A percentile compares a stretch with the other conserved stretches of the same genome.
Conservation (phyloP, 2,329 filamentous ascomycete species). For the Didymella glomerata region DNA sequence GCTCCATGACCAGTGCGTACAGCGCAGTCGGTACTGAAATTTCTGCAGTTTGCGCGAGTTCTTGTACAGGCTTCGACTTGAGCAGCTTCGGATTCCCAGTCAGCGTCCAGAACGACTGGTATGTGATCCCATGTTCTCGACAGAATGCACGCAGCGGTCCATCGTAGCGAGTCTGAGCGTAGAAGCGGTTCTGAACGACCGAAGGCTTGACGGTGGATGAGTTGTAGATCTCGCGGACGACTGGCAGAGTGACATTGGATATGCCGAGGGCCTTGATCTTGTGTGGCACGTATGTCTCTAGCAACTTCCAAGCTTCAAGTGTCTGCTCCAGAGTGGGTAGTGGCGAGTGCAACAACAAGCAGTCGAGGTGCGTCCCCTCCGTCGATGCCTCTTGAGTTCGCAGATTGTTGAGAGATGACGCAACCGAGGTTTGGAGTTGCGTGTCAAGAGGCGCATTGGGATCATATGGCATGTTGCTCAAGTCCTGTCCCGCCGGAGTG, state of each 20-base stretch:
- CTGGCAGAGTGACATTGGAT: conserved; percentile 72
- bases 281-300: conserved; percentile 72
- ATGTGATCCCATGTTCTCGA: conserved; percentile 60
- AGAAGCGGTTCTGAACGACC: conserved; percentile 81
- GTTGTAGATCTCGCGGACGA: conserved; percentile 63
- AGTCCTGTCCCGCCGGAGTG: conserved; percentile 68
- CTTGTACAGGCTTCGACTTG: conserved; percentile 57
- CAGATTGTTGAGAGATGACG: conserved; percentile 72
- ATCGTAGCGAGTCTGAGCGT: conserved; percentile 67
- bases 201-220: conserved; percentile 61
- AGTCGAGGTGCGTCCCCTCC: conserved; percentile 63
- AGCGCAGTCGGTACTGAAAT: conserved; percentile 60
- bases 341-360: conserved; percentile 67
- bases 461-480: conserved; percentile 69
- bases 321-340: conserved; percentile 62
- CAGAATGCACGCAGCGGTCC: conserved; percentile 66
- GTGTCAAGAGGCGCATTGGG: conserved; percentile 64
- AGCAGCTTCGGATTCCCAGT: conserved; percentile 65
- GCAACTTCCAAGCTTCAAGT: conserved; percentile 69
- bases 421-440: conserved; percentile 73
- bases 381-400: conserved; percentile 44
- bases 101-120: conserved; percentile 69
- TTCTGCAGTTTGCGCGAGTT: conserved; percentile 56
- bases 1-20: conserved; percentile 64
- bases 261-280: conserved; percentile 74